A percentile compares a stretch with the other conserved stretches of the same genome.
Evolutionary conservation across 345 rosid genomes (phyloP).

Genomic region (Lepidium aucheri): DNA sequence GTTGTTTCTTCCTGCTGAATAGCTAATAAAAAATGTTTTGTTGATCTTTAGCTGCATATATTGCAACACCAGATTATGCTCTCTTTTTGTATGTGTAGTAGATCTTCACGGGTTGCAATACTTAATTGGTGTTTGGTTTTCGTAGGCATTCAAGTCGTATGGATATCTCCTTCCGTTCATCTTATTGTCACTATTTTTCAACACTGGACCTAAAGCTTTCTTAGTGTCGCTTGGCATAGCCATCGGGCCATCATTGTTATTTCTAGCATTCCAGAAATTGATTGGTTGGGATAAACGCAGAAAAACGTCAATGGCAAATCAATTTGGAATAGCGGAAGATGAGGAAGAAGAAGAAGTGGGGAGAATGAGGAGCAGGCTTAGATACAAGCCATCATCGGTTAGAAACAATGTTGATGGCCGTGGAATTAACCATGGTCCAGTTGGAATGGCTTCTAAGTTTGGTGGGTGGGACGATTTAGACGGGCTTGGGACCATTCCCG

Average conservation of each 20-base stretch:
- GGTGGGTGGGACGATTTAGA: slow-evolving; percentile 32
- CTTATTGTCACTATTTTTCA: slow-evolving; percentile 22
- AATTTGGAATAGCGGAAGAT: not conserved
- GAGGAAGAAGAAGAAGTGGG: not conserved
- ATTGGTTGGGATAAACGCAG: slow-evolving; percentile 22
- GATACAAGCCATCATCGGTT: slow-evolving; percentile 3
- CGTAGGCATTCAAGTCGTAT: slow-evolving; percentile 27
- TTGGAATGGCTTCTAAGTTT: slow-evolving; percentile 19
- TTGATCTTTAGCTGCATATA: not conserved
- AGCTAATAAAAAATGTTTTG: not conserved
- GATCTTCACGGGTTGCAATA: not conserved
- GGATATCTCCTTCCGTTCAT: slow-evolving; percentile 31
- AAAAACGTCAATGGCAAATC: slow-evolving; percentile 5
- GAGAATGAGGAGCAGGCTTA: not conserved
- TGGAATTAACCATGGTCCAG: not conserved
- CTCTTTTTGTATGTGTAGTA: not conserved
- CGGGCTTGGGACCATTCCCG: not conserved
- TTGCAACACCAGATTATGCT: not conserved
- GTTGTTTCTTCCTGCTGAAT: not conserved
- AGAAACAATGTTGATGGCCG: slow-evolving; percentile 13
- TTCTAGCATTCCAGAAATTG: slow-evolving; percentile 25
- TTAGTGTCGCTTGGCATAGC: slow-evolving; percentile 21
- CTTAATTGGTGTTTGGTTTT: not conserved
- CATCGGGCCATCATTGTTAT: slow-evolving; percentile 16
- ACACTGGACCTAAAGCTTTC: slow-evolving; percentile 31